Evolutionary conservation across 345 rosid species (phyloP).

Genomic region (sweet orange (Citrus sinensis)): DVS_A1.0 CM039165.1:14405001-14405500

Average conservation of each 20-base stretch:
- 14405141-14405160: no score
- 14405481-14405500: conserved; percentile 33
- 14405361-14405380: conserved; percentile 44
- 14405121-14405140: no score
- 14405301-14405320: background rate
- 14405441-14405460: conserved; percentile 62
- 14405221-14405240: no score
- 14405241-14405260: no score
- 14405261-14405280: background rate
- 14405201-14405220: no score
- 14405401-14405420: conserved; percentile 44
- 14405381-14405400: conserved; percentile 42
- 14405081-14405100: no score
- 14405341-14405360: conserved; percentile 40
- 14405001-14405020: no score
- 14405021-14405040: background rate
- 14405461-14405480: conserved; percentile 71
- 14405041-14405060: background rate
- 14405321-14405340: conserved; percentile 57
- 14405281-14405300: background rate
- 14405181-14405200: no score
- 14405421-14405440: conserved; percentile 59
- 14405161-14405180: no score
- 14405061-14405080: no score
- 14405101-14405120: no score